These are phyloP conservation scores for Fusarium fracticaudum DNA, from an alignment of 2,329 filamentous ascomycete species.

Conservation along the genomic window DNA sequence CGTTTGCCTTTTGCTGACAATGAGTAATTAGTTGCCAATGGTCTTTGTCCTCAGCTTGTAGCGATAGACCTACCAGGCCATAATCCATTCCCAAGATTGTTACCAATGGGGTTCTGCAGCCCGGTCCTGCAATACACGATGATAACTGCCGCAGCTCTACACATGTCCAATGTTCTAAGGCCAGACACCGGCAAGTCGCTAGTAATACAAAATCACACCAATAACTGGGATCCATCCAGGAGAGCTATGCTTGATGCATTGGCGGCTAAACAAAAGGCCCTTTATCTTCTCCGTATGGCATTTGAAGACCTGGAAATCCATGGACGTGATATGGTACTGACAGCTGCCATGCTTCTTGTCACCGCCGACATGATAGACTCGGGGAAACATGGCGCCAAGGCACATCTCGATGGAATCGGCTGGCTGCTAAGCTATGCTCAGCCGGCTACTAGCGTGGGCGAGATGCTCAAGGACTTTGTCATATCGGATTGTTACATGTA, in stretches of 20 bases:
- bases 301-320: not conserved
- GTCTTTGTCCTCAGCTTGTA: not conserved
- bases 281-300: not conserved
- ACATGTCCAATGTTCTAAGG: slow-evolving; percentile 9
- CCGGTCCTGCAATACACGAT: not conserved
- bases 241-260: not conserved
- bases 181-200: not conserved
- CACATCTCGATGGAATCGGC: slow-evolving; percentile 5
- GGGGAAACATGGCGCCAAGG: slow-evolving; percentile 8
- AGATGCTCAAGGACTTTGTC: slow-evolving; percentile 7
- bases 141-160: slow-evolving; percentile 1
- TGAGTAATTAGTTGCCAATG: not conserved
- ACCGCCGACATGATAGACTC: slow-evolving; percentile 9
- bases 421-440: not conserved
- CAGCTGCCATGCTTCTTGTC: not conserved
- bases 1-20: not conserved
- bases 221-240: not conserved
- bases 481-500: slow-evolving; percentile 19
- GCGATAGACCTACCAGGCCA: slow-evolving; percentile 3
- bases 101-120: not conserved
- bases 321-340: not conserved
- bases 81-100: not conserved
- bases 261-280: not conserved
- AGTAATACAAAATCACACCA: not conserved
- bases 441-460: not conserved